These are phyloP conservation scores for Scleroderma bovista DNA, from an alignment of 768 basidiomycete genomes.

Conservation along the genomic window DNA sequence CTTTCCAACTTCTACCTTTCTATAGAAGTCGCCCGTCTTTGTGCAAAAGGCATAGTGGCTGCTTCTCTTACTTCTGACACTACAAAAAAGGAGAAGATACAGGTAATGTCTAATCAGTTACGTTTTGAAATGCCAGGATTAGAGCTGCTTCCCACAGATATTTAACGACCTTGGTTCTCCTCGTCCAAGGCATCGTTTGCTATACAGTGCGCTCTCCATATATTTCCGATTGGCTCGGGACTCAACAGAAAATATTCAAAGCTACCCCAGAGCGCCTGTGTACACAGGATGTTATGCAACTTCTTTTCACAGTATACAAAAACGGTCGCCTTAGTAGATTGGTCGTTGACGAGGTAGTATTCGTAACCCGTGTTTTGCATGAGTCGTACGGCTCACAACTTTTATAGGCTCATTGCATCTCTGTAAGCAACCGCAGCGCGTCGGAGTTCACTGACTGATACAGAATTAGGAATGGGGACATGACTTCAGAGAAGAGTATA, in stretches of 20 bases:
- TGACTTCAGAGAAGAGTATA: constrained; percentile 71
- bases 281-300: constrained; percentile 44
- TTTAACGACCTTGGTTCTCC: constrained; percentile 54
- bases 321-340: constrained; percentile 61
- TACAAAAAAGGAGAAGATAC: constrained; percentile 41
- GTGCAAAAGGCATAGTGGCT: constrained; percentile 48
- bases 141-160: constrained; percentile 40
- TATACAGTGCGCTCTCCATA: constrained; percentile 56
- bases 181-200: constrained; percentile 50
- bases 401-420: constrained; percentile 76
- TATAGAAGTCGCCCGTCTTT: constrained; percentile 61
- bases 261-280: constrained; percentile 76
- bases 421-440: constrained; percentile 37
- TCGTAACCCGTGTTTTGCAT: constrained; percentile 1
- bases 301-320: constrained; percentile 47
- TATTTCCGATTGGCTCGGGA: neutral
- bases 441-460: neutral
- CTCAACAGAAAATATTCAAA: constrained; percentile 23
- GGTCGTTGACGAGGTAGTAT: constrained; percentile 72
- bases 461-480: constrained; percentile 75
- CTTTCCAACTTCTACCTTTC: constrained; percentile 2
- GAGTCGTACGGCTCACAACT: constrained; percentile 1
- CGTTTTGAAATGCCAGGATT: neutral
- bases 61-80: constrained; percentile 68
- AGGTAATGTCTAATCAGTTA: constrained; percentile 32